These are phyloP conservation scores for Melanopsichium pennsylvanicum DNA, from an alignment of 1,284 basidiomycete species.

Conservation along the genomic window DNA sequence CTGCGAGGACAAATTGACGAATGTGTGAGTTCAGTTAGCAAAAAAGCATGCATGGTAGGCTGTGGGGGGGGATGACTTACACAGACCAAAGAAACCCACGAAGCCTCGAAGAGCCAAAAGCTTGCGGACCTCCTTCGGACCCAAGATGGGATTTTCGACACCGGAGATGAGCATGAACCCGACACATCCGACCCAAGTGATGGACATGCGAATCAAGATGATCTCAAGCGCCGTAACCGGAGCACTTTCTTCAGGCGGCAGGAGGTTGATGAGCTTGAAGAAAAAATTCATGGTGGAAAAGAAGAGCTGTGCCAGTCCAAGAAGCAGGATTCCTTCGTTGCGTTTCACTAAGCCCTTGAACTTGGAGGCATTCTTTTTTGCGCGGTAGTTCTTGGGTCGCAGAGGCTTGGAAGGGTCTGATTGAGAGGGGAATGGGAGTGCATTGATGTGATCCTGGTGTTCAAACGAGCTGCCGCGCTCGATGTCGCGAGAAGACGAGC, in stretches of 20 bases:
- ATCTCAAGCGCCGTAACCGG: slow-evolving; percentile 65
- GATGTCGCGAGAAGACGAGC: slow-evolving; percentile 16
- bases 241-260: slow-evolving; percentile 68
- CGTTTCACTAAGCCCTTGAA: slow-evolving; percentile 26
- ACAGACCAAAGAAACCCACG: slow-evolving; percentile 70
- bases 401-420: slow-evolving; percentile 36
- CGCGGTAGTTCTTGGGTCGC: slow-evolving; percentile 35
- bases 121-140: slow-evolving; percentile 74
- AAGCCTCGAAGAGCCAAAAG: slow-evolving; percentile 73
- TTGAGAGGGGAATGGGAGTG: slow-evolving; percentile 42
- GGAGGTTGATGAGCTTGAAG: slow-evolving; percentile 73
- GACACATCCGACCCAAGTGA: slow-evolving; percentile 64
- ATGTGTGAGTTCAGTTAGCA: neutral
- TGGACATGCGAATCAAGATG: slow-evolving; percentile 70
- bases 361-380: slow-evolving; percentile 18
- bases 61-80: neutral
- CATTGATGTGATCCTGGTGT: slow-evolving; percentile 7
- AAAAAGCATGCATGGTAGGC: too few relatives aligned
- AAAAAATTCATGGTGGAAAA: slow-evolving; percentile 70
- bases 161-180: slow-evolving; percentile 65
- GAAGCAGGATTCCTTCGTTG: slow-evolving; percentile 43
- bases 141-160: slow-evolving; percentile 74
- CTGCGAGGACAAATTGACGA: neutral
- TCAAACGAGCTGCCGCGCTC: slow-evolving; percentile 16
- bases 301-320: slow-evolving; percentile 44